Evolutionary conservation across 495 filamentous ascomycete genomes (phyloP).

Genomic region (Talaromyces borbonicus): DNA sequence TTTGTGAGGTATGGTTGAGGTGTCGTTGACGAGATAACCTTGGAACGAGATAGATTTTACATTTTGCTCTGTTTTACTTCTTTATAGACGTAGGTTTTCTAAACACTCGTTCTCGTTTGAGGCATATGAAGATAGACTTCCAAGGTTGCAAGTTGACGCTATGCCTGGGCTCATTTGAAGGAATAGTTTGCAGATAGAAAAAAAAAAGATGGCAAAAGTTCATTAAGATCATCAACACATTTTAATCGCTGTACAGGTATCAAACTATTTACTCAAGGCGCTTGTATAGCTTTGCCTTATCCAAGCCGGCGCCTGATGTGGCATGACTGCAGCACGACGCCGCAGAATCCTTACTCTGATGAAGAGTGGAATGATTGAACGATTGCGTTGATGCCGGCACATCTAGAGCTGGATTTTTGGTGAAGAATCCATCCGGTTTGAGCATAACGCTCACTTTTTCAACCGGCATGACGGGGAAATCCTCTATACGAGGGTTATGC

Average conservation of each 20-base stretch:
- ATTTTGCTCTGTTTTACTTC: background rate
- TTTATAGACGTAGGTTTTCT: no score
- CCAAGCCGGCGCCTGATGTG: constrained; percentile 8
- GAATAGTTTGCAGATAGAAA: no score
- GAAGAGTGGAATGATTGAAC: constrained; percentile 33
- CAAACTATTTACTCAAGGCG: constrained; percentile 15
- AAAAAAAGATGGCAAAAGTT: no score
- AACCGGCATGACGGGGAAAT: constrained; percentile 55
- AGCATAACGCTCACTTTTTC: constrained; percentile 41
- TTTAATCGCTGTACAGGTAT: background rate
- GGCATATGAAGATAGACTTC: background rate
- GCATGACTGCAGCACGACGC: constrained; percentile 19
- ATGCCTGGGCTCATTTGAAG: no score
- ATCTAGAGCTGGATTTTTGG: constrained; percentile 60
- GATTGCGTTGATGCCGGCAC: constrained; percentile 45
- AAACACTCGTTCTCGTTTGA: no score
- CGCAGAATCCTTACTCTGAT: constrained; percentile 16
- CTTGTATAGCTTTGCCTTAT: constrained; percentile 30
- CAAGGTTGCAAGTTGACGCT: no score
- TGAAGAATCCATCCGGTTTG: constrained; percentile 67
- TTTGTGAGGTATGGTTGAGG: no score
- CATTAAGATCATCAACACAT: background rate
- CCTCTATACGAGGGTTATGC: constrained; percentile 49
- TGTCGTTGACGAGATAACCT: no score
- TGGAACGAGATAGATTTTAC: constrained; percentile 2